phyloP scores from a whole-genome alignment of 2,329 filamentous ascomycete genomes.

The Xylariaceae sp. region DNA sequence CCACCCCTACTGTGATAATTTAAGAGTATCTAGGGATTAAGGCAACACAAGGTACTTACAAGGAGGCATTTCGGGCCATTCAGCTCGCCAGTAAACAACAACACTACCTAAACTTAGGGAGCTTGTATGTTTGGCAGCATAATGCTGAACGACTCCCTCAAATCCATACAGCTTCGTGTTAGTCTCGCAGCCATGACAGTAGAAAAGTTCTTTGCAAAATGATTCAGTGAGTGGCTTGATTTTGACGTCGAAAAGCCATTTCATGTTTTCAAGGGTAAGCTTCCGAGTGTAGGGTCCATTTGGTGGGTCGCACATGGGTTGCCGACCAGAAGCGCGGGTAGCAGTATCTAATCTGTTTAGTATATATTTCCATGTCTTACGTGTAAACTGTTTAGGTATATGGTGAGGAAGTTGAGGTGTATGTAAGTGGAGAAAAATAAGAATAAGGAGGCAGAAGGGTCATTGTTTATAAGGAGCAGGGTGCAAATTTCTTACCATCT shows the following conservation, averaged over 20 bases:
- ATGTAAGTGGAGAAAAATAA: background rate
- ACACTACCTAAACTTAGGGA: conserved; percentile 73
- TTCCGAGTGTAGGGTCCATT: conserved; percentile 55
- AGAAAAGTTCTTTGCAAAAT: conserved; percentile 74
- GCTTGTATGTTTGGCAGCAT: conserved; percentile 79
- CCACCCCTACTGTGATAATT: background rate
- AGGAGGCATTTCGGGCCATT: conserved; percentile 79
- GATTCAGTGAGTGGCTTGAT: conserved; percentile 73
- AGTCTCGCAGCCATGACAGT: conserved; percentile 73
- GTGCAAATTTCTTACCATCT: conserved; percentile 44
- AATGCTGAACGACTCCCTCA: conserved; percentile 82
- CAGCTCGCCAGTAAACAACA: conserved; percentile 79
- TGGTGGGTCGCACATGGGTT: conserved; percentile 55
- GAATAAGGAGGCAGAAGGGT: background rate
- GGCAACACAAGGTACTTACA: conserved; percentile 50
- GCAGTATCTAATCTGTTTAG: conserved; percentile 44
- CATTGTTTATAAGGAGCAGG: background rate
- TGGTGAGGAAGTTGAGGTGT: background rate
- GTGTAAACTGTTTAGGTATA: background rate
- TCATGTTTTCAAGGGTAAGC: conserved; percentile 76
- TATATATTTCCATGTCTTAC: background rate
- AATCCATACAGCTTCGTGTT: conserved; percentile 75
- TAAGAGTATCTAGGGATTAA: background rate
- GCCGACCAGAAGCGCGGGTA: conserved; percentile 53
- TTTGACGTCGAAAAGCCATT: conserved; percentile 81